Evolutionary conservation across 768 basidiomycete genomes (phyloP), one percentile per base, ranked within the genome.

Genomic region (Lentinula raphanica): DNA sequence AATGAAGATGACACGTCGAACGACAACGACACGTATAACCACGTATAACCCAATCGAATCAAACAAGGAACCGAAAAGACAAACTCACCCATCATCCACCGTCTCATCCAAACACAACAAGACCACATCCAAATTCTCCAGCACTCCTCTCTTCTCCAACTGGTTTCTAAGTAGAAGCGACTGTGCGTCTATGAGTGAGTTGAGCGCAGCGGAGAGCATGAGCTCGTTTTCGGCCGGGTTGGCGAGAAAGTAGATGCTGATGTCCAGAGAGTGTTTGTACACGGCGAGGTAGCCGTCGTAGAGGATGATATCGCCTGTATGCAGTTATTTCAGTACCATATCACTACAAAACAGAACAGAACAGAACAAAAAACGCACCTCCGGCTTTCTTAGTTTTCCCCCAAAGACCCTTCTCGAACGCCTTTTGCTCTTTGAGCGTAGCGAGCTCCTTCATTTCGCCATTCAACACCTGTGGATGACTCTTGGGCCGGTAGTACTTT

Each of bases 101-200:
- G 94, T 96, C 76, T 99, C 97, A 72, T 98, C 97, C 51, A 98
- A 75, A 65, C 94, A 95, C 23, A 99, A 75, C 53, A 98, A 71
- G 9, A 97, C 92, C 56, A 98, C 67, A 72, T 98, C 97, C 49
- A 98, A 74, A 72, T 94, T 98, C 76, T 98, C 97, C 53, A 98
- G 75, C 42, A 98, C 88, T 9, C 87, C 90, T 13, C 96, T 81
- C 75, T 98, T 98, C 78, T 99, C 97, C 15, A 98, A 83, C 66
- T 94, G 87, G 68, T 95, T 94, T 45, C 94, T 81, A 28, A 99
- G 79, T 31, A 98, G 79, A 67, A 98, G 77, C 19, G 85, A 82
- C 25, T 95, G 75, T 35, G 95, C 93, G 66, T 98, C 97, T 50
- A 84, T 79, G 67, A 97, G 87, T 0, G 92, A 91, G 38, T 77